Conservation (phyloP, 345 rosid species). For the Syzygium oleosum region DNA sequence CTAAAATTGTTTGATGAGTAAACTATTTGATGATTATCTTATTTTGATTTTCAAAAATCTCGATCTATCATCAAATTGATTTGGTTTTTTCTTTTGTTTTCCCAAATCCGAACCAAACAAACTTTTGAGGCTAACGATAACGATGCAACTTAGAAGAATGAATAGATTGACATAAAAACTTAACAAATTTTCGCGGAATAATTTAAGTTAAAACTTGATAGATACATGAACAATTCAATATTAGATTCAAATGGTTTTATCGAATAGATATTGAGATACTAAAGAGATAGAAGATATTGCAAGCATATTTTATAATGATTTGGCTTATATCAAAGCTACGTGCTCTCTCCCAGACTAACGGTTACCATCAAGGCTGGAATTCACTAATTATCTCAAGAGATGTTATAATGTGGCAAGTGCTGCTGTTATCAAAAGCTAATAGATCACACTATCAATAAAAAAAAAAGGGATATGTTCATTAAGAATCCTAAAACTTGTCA, state of each 20-base stretch:
- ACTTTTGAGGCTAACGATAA: background rate
- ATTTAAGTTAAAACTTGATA: background rate
- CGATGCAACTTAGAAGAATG: background rate
- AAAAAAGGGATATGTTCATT: too few relatives aligned
- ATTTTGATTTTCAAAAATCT: background rate
- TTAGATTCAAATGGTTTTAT: background rate
- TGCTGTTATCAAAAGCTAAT: background rate
- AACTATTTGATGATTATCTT: background rate
- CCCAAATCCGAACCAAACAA: background rate
- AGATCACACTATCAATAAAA: background rate
- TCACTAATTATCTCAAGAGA: background rate
- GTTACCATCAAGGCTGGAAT: background rate
- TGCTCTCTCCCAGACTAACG: background rate
- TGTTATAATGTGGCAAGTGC: background rate
- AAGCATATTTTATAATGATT: background rate
- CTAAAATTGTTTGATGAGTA: background rate
- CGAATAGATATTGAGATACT: background rate
- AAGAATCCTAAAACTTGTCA: too few relatives aligned
- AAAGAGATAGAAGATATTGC: background rate
- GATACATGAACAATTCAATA: background rate
- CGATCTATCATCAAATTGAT: background rate
- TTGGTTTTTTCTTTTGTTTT: background rate
- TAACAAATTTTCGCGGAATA: background rate
- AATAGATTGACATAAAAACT: background rate
- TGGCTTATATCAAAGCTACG: rapidly evolving